Percentiles rank a stretch among this genome's conserved stretches.
Evolutionary conservation across 2,329 filamentous ascomycete genomes (phyloP).

Genomic region (Setomelanomma holmii): DNA sequence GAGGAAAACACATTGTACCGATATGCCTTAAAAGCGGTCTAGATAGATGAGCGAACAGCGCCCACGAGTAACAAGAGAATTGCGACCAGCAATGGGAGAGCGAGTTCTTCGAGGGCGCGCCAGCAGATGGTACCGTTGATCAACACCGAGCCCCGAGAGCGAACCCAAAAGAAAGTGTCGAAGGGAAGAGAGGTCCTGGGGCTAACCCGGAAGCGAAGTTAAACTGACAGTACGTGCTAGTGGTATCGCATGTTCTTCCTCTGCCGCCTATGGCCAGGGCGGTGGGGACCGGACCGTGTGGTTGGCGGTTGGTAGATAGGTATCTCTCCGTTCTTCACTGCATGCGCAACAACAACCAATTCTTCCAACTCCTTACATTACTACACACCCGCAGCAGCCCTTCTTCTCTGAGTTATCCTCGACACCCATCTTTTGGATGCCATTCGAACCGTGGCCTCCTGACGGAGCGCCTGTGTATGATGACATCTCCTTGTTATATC

Average conservation of each 20-base stretch:
- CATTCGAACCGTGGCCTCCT: conserved; percentile 63
- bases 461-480: conserved; percentile 75
- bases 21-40: conserved; percentile 42
- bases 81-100: conserved; percentile 19
- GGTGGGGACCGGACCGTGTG: conserved; percentile 5
- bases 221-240: conserved; percentile 45
- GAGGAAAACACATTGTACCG: conserved; percentile 37
- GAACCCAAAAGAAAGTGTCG: conserved; percentile 34
- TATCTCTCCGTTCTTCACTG: conserved; percentile 27
- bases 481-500: conserved; percentile 98
- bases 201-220: conserved; percentile 13
- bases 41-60: conserved; percentile 25
- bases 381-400: conserved; percentile 84
- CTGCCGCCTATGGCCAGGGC: conserved; percentile 31
- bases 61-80: conserved; percentile 17
- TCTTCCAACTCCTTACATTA: conserved; percentile 69
- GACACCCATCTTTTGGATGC: conserved; percentile 77
- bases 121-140: conserved; percentile 37
- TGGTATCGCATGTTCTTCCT: conserved; percentile 40
- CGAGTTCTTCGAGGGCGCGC: conserved; percentile 29
- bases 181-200: conserved; percentile 20
- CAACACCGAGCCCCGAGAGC: conserved; percentile 39
- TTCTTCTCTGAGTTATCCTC: conserved; percentile 71
- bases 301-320: conserved; percentile 4
- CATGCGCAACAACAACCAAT: conserved; percentile 11